phyloP scores from a whole-genome alignment of 371 early-diverging fungal genomes.

The Encephalitozoon cuniculi region DNA sequence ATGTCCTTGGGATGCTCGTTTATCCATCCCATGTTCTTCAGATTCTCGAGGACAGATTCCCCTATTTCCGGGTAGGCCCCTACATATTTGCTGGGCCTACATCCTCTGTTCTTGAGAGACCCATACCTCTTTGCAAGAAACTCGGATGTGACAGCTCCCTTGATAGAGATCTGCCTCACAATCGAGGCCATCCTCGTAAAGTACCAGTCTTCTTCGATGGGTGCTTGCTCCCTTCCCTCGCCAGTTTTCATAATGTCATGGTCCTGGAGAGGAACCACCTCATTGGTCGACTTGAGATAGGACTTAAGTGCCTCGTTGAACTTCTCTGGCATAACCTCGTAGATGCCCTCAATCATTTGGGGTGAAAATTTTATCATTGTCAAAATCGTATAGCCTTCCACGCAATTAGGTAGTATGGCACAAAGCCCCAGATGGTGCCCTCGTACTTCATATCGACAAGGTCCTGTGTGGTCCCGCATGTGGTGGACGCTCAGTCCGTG shows the following conservation, averaged over 20 bases:
- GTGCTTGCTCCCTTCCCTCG: slow-evolving; percentile 55
- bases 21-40: slow-evolving; percentile 49
- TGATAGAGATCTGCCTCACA: slow-evolving; percentile 40
- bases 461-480: neutral
- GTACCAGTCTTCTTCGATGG: slow-evolving; percentile 58
- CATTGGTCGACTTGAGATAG: slow-evolving; percentile 46
- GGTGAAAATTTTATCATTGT: slow-evolving; percentile 39
- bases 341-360: slow-evolving; percentile 52
- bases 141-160: slow-evolving; percentile 19
- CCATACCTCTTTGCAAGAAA: slow-evolving; percentile 32
- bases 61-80: slow-evolving; percentile 22
- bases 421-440: neutral
- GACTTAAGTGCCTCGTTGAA: slow-evolving; percentile 49
- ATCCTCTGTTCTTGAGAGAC: slow-evolving; percentile 43
- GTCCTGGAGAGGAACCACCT: slow-evolving; percentile 44
- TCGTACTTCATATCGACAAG: slow-evolving; percentile 7
- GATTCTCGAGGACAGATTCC: slow-evolving; percentile 28
- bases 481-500: neutral
- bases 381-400: slow-evolving; percentile 2
- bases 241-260: slow-evolving; percentile 58
- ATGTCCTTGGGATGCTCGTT: slow-evolving; percentile 7
- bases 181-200: slow-evolving; percentile 57
- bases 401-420: neutral
- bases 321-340: slow-evolving; percentile 46
- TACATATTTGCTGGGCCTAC: slow-evolving; percentile 43